Conservation (phyloP, 2,329 filamentous ascomycete species). For the Coniochaeta ligniaria region DNA sequence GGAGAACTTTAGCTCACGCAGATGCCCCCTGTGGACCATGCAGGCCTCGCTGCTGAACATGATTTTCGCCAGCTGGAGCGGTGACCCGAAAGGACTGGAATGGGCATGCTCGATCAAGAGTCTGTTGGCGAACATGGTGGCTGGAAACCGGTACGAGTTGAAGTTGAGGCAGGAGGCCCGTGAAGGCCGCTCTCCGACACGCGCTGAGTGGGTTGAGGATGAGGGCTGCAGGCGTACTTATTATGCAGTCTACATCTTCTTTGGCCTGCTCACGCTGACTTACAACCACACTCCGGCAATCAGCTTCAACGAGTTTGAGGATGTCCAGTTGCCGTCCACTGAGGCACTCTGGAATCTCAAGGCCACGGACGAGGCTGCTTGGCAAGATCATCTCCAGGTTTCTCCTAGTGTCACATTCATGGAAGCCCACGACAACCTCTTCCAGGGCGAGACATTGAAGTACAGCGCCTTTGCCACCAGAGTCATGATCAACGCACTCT, state of each 20-base stretch:
- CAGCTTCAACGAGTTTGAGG: slow-evolving; percentile 97
- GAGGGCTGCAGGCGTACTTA: slow-evolving; percentile 95
- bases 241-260: slow-evolving; percentile 98
- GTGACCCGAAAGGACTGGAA: slow-evolving; percentile 86
- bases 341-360: slow-evolving; percentile 92
- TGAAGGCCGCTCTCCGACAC: slow-evolving; percentile 65
- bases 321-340: slow-evolving; percentile 83
- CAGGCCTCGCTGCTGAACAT: slow-evolving; percentile 95
- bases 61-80: slow-evolving; percentile 99
- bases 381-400: slow-evolving; percentile 69
- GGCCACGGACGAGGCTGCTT: slow-evolving; percentile 68
- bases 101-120: slow-evolving; percentile 99
- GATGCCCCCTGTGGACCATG: slow-evolving; percentile 97
- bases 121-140: slow-evolving; percentile 96
- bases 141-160: slow-evolving; percentile 91
- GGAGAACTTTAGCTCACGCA: slow-evolving; percentile 96
- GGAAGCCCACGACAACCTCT: slow-evolving; percentile 89
- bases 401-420: slow-evolving; percentile 79
- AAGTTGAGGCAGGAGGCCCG: slow-evolving; percentile 89
- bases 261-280: slow-evolving; percentile 85
- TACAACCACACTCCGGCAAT: slow-evolving; percentile 98
- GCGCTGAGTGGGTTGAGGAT: slow-evolving; percentile 91
- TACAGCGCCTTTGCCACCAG: slow-evolving; percentile 97
- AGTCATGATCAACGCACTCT: slow-evolving; percentile 97
- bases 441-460: slow-evolving; percentile 81